Percentiles rank a stretch among this genome's conserved stretches.
Evolutionary conservation across 2,329 filamentous ascomycete genomes (phyloP).

Genomic region (Talaromyces albobiverticillius): DNA sequence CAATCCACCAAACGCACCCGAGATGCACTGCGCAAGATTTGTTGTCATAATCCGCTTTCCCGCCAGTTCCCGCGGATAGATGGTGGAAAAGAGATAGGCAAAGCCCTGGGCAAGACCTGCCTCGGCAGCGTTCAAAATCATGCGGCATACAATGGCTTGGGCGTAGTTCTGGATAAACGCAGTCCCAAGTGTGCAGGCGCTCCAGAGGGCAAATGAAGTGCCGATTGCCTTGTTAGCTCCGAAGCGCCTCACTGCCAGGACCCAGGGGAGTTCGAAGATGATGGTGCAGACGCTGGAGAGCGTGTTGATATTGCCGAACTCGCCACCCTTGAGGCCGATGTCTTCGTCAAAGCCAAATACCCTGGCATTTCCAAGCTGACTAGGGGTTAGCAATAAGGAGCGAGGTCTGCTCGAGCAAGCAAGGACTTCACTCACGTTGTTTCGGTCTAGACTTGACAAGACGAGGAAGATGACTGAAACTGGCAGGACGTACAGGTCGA

Average conservation of each 20-base stretch:
- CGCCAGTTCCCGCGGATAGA: conserved; percentile 1
- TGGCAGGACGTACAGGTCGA: conserved; percentile 6
- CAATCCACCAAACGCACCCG: conserved; percentile 10
- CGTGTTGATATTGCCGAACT: conserved; percentile 63
- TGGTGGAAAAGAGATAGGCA: conserved; percentile 4
- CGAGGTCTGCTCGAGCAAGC: no score
- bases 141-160: conserved; percentile 5
- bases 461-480: conserved; percentile 7
- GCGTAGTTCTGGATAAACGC: conserved; percentile 7
- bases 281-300: conserved; percentile 65
- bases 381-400: background rate
- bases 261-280: conserved; percentile 20
- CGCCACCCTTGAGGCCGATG: conserved; percentile 54
- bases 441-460: conserved; percentile 5
- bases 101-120: conserved; percentile 1
- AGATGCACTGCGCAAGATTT: conserved; percentile 2
- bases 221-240: conserved; percentile 16
- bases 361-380: conserved; percentile 3
- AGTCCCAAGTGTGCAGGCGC: conserved; percentile 7
- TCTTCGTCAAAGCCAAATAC: conserved; percentile 37
- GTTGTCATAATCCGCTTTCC: conserved; percentile 12
- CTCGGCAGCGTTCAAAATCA: conserved; percentile 4
- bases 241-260: conserved; percentile 17
- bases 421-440: conserved; percentile 10
- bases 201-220: background rate